Conservation (phyloP, 148 eudicot species). For the Rheum nobile region DNA sequence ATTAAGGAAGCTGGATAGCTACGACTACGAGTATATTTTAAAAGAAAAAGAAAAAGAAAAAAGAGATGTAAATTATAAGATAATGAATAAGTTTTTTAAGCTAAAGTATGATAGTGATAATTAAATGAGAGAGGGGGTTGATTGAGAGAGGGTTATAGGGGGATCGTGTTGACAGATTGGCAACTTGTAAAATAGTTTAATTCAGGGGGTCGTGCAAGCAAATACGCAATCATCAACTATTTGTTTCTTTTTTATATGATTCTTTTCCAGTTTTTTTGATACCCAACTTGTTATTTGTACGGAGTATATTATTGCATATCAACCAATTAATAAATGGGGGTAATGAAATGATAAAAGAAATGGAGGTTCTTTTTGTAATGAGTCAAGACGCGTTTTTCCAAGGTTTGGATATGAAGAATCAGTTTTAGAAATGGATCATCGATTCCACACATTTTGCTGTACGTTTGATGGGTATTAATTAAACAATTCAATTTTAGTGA, state of each 20-base stretch:
- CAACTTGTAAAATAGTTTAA: not conserved
- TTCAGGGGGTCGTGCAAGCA: conserved; percentile 8
- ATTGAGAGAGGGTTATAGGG: not conserved
- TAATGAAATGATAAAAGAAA: not conserved
- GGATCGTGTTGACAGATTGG: conserved; percentile 6
- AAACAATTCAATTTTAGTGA: too few relatives aligned
- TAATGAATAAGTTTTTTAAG: not conserved
- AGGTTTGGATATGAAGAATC: not conserved
- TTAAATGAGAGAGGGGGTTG: not conserved
- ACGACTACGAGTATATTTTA: not conserved
- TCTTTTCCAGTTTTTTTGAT: not conserved
- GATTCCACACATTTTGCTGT: too few relatives aligned
- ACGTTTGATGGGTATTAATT: too few relatives aligned
- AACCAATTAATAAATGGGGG: not conserved
- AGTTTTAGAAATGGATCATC: too few relatives aligned
- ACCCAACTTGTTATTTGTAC: not conserved
- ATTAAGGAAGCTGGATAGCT: not conserved
- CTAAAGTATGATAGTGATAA: not conserved
- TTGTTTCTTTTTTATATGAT: not conserved
- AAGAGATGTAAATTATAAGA: not conserved
- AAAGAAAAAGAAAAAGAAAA: too few relatives aligned
- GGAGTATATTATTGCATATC: not conserved
- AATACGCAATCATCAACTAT: not conserved
- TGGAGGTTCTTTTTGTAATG: not conserved
- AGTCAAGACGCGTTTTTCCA: not conserved